phyloP scores from a whole-genome alignment of 371 early-diverging fungal species.

The Blakeslea trispora region DNA sequence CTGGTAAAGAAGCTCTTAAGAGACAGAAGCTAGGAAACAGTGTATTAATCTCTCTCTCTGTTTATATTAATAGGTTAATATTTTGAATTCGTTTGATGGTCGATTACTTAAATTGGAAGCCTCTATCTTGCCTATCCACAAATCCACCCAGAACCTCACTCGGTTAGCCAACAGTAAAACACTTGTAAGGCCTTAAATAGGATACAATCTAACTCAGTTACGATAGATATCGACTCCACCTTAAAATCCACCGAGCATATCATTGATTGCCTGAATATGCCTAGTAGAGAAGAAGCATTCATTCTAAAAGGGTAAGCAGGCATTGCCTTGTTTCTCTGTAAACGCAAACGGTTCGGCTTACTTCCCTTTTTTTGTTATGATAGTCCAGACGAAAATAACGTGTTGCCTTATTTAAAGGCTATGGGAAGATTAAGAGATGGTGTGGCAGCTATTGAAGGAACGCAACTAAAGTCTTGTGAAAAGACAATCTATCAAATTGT shows the following conservation, averaged over 20 bases:
- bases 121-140: conserved; percentile 84
- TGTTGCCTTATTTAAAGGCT: conserved; percentile 54
- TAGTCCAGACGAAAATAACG: conserved; percentile 57
- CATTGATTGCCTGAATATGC: conserved; percentile 76
- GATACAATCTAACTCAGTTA: neutral
- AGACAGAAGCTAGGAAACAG: too few relatives aligned
- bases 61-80: conserved; percentile 43
- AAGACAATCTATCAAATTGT: conserved; percentile 57
- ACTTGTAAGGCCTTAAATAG: neutral
- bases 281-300: conserved; percentile 71
- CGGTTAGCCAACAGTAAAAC: conserved; percentile 74
- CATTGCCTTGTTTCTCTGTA: neutral
- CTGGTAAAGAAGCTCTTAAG: too few relatives aligned
- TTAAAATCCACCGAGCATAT: conserved; percentile 73
- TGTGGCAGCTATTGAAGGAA: conserved; percentile 53
- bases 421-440: conserved; percentile 61
- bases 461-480: conserved; percentile 56
- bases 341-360: too few relatives aligned
- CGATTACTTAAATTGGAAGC: conserved; percentile 79
- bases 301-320: conserved; percentile 57
- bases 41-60: too few relatives aligned
- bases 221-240: conserved; percentile 71
- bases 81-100: conserved; percentile 82
- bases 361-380: too few relatives aligned
- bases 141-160: conserved; percentile 82